Base-by-base conservation (phyloP, 2,329 filamentous ascomycete genomes). In the Exophiala alcalophila region DNA sequence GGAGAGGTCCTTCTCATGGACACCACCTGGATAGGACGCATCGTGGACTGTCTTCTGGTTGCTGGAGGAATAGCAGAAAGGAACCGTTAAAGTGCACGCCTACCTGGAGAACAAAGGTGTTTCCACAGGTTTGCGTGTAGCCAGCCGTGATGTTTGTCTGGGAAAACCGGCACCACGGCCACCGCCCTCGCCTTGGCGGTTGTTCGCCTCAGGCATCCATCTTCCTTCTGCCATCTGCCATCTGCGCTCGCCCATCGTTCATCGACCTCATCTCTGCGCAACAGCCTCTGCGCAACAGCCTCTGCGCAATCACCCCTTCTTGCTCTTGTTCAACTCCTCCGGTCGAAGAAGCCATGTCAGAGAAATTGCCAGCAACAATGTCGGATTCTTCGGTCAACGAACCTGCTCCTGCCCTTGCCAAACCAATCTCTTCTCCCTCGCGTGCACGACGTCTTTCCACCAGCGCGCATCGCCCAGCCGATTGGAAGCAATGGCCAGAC, bases 401-500 rank as follows among this genome's bases (percentile, higher is more conserved):
- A 27, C 19, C 18, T 11, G 26, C 19, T 10, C 30, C 15, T 33
- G 16, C 12, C 16, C 30, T 33, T 20, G 16, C 18, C 14, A 20
- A 19, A 12, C 23, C 23, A 18, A 16, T 20, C 23, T 21, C 30
- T 7, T 20, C n/a, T 20, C 36, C 31, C 26, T 21, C 36, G 5
- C 26, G n/a, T n/a, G n/a, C 27, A 15, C 26, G 18, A 39, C 36
- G 36, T 24, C 11, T 19, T 2, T 31, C 19, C 11, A 5, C 26
- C 19, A 27, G 18, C 14, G 7, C 6, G 2, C 27, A 23, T 30
- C 4, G 27, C 16, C 26, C 14, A 6, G 34, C 27, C 23, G 23
- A 48, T 14, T 19, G 28, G 10, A 24, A 29, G 32, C 8, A 21
- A 5, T 48, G 45, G 45, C 24, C 29, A 3, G 9, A 38, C 3